Conservation (phyloP, 805 yeast species). For the Schwanniomyces occidentalis region DNA sequence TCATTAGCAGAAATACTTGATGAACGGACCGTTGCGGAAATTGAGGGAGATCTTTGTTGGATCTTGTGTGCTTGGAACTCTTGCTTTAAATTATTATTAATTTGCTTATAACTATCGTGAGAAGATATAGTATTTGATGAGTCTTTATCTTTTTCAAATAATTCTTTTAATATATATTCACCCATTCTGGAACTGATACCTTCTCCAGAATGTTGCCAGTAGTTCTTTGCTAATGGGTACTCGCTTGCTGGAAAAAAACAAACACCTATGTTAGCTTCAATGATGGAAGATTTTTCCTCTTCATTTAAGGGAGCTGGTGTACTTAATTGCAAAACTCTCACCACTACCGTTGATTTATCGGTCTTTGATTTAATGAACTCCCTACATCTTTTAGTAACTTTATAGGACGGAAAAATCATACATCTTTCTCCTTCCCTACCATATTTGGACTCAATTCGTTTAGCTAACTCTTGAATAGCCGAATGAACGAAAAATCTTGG, state of each 20-base stretch:
- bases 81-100: conserved; percentile 20
- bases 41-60: conserved; percentile 33
- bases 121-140: conserved; percentile 9
- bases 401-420: conserved; percentile 75
- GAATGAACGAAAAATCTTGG: conserved; percentile 80
- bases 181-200: conserved; percentile 91
- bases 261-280: conserved; percentile 71
- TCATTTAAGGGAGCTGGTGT: conserved; percentile 65
- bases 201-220: conserved; percentile 98
- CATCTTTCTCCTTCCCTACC: conserved; percentile 78
- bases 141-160: conserved; percentile 30
- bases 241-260: conserved; percentile 71
- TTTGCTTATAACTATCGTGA: conserved; percentile 2
- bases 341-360: conserved; percentile 23
- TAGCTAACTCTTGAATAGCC: conserved; percentile 56
- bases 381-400: conserved; percentile 81
- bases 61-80: conserved; percentile 37
- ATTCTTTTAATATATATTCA: conserved; percentile 73
- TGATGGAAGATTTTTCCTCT: conserved; percentile 57
- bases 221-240: conserved; percentile 69
- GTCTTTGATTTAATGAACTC: conserved; percentile 61
- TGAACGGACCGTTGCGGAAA: conserved; percentile 26
- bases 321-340: conserved; percentile 70
- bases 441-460: conserved; percentile 60
- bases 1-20: conserved; percentile 20